A percentile compares a stretch with the other conserved stretches of the same genome.
Conservation (phyloP, 1,284 basidiomycete genomes). For the Pascua guehoae region DNA sequence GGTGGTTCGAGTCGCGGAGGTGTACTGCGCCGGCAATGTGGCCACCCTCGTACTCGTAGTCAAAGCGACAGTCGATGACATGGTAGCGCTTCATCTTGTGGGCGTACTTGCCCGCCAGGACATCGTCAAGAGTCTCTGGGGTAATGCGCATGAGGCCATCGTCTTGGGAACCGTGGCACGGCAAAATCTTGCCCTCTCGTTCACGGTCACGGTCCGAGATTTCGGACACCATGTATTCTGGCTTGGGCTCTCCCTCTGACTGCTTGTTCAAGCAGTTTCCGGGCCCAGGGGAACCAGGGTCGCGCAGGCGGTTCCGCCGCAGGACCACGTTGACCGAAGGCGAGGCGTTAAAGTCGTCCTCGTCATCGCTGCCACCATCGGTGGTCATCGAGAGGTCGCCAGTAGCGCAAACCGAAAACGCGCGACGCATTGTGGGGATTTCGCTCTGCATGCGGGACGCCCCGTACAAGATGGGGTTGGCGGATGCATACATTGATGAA, state of each 20-base stretch:
- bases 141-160: slow-evolving; percentile 93
- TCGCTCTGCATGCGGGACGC: slow-evolving; percentile 10
- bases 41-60: slow-evolving; percentile 92
- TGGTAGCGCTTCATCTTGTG: slow-evolving; percentile 64
- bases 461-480: slow-evolving; percentile 41
- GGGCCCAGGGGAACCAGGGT: too few relatives aligned
- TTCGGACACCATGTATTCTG: slow-evolving; percentile 31
- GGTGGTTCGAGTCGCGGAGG: slow-evolving; percentile 73
- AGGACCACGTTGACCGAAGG: slow-evolving; percentile 26
- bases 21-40: slow-evolving; percentile 91
- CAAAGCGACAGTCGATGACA: slow-evolving; percentile 95
- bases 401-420: slow-evolving; percentile 40
- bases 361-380: slow-evolving; percentile 33
- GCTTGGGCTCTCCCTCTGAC: slow-evolving; percentile 35
- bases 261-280: too few relatives aligned
- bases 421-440: slow-evolving; percentile 40
- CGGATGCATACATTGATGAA: slow-evolving; percentile 19
- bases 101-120: slow-evolving; percentile 70
- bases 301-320: neutral
- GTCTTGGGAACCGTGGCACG: slow-evolving; percentile 87
- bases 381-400: slow-evolving; percentile 23
- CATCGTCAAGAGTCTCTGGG: slow-evolving; percentile 68
- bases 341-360: slow-evolving; percentile 38
- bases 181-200: slow-evolving; percentile 80
- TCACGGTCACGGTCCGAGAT: neutral